Base-by-base conservation (phyloP, 2,329 filamentous ascomycete genomes). In the Beauveria scarabaeidicola region DNA sequence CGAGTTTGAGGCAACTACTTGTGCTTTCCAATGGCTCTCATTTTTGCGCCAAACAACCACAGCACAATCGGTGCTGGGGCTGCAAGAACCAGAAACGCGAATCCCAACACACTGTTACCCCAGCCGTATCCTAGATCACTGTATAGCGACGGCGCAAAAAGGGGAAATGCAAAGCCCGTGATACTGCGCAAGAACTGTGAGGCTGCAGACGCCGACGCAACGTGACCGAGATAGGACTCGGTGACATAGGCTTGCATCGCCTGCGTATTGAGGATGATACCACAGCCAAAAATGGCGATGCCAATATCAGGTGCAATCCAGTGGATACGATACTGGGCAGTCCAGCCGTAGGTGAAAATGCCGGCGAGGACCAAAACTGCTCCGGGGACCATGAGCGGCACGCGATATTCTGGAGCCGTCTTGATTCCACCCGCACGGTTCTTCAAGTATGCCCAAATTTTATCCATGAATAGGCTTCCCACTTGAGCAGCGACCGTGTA, bases 261-360 rank as follows among this genome's bases (percentile, higher is more conserved):
- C 66, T 80, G 78, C 53, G 82, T 81, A 1, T 77, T 70, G 10
- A 80, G 74, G 50, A 83, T 78, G 64, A 77, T 79, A 1, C 82
- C 81, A 5, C 76, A 71, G 0, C 78, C 78, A 61, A 85, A 80
- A n/a, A 83, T 73, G 0, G 71, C 69, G 1, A 78, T 78, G 2
- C 83, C 83, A 25, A 85, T 75, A 51, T 86, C 83, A 0, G 83
- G 81, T 5, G 82, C 74, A 21, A 84, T 78, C 80, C 80, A 87
- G 64, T 80, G 78, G 0, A 75, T 70, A 1, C 74, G 66, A 36
- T 76, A 72, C 52, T 85, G 73, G 0, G 81, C 81, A 0, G 73
- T 63, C 76, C 76, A 78, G 1, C 71, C 76, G 60, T 76, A 78
- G 9, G 69, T 48, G 17, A 78, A 65, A 1, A 77, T 57, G 0